These are phyloP conservation scores for Aspergillus quadricinctus DNA, from an alignment of 2,329 filamentous ascomycete species.

Conservation along the genomic window DNA sequence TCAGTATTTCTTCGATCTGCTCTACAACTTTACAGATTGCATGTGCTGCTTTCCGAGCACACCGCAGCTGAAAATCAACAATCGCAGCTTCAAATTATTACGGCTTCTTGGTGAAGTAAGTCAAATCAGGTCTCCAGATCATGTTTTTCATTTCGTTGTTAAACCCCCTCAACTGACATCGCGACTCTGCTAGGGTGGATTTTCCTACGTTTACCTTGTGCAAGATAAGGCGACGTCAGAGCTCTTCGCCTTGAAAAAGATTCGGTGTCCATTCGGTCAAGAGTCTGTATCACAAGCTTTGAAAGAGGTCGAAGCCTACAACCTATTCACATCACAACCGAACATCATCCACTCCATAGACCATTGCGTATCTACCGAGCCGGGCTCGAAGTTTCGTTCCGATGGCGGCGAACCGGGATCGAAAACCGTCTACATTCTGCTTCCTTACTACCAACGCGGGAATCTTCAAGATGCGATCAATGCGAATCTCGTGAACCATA, in stretches of 20 bases:
- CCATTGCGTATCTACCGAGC: slow-evolving; percentile 73
- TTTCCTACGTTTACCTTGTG: slow-evolving; percentile 98
- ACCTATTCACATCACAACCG: slow-evolving; percentile 74
- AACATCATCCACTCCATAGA: slow-evolving; percentile 86
- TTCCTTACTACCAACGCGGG: slow-evolving; percentile 91
- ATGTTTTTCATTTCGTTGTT: slow-evolving; percentile 1
- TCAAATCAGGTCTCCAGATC: neutral
- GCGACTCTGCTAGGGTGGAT: slow-evolving; percentile 65
- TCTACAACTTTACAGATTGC: slow-evolving; percentile 91
- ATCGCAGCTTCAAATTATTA: slow-evolving; percentile 89
- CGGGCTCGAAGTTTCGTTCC: slow-evolving; percentile 50
- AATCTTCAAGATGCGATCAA: slow-evolving; percentile 99
- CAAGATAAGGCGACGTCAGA: slow-evolving; percentile 81
- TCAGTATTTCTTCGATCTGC: slow-evolving; percentile 78
- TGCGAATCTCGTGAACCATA: slow-evolving; percentile 94
- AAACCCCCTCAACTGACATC: slow-evolving; percentile 8
- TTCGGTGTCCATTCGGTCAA: slow-evolving; percentile 94
- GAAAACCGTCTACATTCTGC: slow-evolving; percentile 94
- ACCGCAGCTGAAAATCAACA: slow-evolving; percentile 92
- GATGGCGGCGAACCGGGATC: slow-evolving; percentile 59
- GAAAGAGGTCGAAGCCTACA: slow-evolving; percentile 96
- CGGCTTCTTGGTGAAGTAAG: slow-evolving; percentile 84
- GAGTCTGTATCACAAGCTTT: slow-evolving; percentile 93
- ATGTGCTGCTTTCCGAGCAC: slow-evolving; percentile 94
- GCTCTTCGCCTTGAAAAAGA: slow-evolving; percentile 95